Base-by-base conservation (phyloP, 139 green algal genomes). In the Coelastrella sp. region DNA sequence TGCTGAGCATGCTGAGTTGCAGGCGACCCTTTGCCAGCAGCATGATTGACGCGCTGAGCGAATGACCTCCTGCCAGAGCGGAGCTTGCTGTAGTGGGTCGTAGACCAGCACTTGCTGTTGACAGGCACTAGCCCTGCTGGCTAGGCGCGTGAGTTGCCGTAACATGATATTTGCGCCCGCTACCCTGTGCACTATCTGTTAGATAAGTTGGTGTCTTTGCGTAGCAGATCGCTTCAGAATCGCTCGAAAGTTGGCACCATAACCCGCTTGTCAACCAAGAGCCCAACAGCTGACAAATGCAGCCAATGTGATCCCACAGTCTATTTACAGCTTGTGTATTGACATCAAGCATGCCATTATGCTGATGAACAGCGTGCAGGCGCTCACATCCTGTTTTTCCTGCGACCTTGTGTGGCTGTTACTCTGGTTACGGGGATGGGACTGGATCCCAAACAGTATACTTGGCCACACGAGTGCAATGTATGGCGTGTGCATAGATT, bases 101-200 rank as follows among this genome's bases (percentile, higher is more conserved):
- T 49, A n/a, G 24, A 65, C 7, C 65, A 78, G 65, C 8, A 19
- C 19, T 15, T 78, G 25, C 14, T 78, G 82, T 58, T 15, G 24
- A 78, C 8, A 61, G 24, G 82, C 60, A 75, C n/a, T 10, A 75
- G 61, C 65, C 20, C 14, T 87, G 27, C 59, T 25, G 25, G 24
- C 82, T 49, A 87, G 82, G 25, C 65, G 82, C 14, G 65, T 20
- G 4, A 87, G 63, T 35, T 78, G 65, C 10, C 82, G 82, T 4
- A 87, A 20, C 82, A 87, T 87, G 8, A 17, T 49, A 49, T 49
- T 49, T 49, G 35, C 3, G 35, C 35, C 35, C 35, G 35, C 35
- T 49, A 49, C 35, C 35, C 35, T 5, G 35, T 49, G 35, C 35
- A 49, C 35, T 49, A 49, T 49, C 3, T 49, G 1, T 49, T 49